A percentile compares a stretch with the other conserved stretches of the same genome.
These are phyloP conservation scores for Pyrenophora seminiperda DNA, from an alignment of 2,329 filamentous ascomycete species.

Conservation along the genomic window DNA sequence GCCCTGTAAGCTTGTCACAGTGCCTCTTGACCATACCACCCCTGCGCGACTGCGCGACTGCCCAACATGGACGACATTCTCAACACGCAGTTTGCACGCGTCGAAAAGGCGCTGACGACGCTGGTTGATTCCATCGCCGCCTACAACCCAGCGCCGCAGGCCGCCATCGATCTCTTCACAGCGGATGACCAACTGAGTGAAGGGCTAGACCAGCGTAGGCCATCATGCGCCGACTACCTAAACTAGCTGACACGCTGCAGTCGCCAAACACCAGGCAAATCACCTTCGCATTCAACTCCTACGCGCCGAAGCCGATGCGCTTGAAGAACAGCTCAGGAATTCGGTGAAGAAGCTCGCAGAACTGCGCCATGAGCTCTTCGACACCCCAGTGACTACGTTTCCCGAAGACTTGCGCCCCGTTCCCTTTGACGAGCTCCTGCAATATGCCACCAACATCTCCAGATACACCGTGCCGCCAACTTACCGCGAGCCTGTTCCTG, in stretches of 20 bases:
- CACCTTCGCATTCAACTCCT: conserved; percentile 70
- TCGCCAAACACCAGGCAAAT: conserved; percentile 77
- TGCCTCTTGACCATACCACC: neutral
- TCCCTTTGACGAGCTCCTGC: conserved; percentile 73
- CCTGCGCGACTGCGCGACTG: neutral
- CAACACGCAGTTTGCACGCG: conserved; percentile 51
- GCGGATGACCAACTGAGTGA: conserved; percentile 71
- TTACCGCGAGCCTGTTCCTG: conserved; percentile 41
- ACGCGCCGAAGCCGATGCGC: conserved; percentile 66
- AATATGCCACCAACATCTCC: conserved; percentile 78
- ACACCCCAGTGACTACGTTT: conserved; percentile 46
- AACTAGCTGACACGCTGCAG: conserved; percentile 48
- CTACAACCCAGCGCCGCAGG: conserved; percentile 74
- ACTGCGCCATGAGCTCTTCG: conserved; percentile 73
- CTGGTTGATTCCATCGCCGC: conserved; percentile 81
- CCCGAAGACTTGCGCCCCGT: conserved; percentile 57
- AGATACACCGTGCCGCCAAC: conserved; percentile 77
- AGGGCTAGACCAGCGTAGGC: conserved; percentile 68
- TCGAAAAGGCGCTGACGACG: conserved; percentile 61
- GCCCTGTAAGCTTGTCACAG: conserved; percentile 12
- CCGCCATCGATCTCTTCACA: conserved; percentile 70
- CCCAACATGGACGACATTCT: conserved; percentile 51
- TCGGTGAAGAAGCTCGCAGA: conserved; percentile 72
- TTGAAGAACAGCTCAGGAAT: conserved; percentile 74
- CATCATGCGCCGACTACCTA: neutral